Base-by-base conservation (phyloP, 2,329 filamentous ascomycete species). In the Didymella exigua region DNA sequence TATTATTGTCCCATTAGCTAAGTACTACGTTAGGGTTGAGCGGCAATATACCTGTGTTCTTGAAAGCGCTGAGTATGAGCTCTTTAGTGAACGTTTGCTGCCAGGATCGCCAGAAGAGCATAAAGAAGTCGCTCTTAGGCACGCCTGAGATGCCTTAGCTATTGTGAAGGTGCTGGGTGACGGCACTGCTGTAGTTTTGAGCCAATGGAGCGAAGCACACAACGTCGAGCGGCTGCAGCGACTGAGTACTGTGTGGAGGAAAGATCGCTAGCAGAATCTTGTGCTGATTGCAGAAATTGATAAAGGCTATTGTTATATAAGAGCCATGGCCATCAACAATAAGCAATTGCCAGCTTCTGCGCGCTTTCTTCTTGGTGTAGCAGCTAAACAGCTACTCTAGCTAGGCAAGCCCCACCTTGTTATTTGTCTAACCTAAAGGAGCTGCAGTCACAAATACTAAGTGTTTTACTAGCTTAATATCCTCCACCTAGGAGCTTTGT, bases 61-160 rank as follows among this genome's bases (percentile, higher is more conserved):
- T n/a, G n/a, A 41, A 41, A 24, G 38, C 38, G 38, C 38, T 41
- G 16, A 41, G 38, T 41, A 41, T 41, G 26, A 41, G 38, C 38
- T 41, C 38, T 29, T 41, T 29, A n/a, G n/a, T 18, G 16, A 41
- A 41, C 24, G 24, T 41, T 19, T 29, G 7, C 38, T 19, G 8
- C 38, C 24, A 41, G 4, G 38, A 18, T 41, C 24, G 5, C 40
- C 27, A 43, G 40, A 31, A 43, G 10, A 43, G 26, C 27, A 43
- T 23, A n/a, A 30, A 31, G 27, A 43, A 43, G 27, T 30, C 27
- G 27, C 40, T 23, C 18, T 43, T 43, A n/a, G 24, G 24, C 7
- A 42, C n/a, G n/a, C 38, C 24, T 19, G 8, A 29, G 38, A 29
- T 19, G 24, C 38, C 24, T 29, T 43, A 10, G 40, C 40, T 43